A percentile compares a stretch with the other conserved stretches of the same genome.
Evolutionary conservation across 2,329 filamentous ascomycete genomes (phyloP).

Genomic region (Fusarium acutatum): DNA sequence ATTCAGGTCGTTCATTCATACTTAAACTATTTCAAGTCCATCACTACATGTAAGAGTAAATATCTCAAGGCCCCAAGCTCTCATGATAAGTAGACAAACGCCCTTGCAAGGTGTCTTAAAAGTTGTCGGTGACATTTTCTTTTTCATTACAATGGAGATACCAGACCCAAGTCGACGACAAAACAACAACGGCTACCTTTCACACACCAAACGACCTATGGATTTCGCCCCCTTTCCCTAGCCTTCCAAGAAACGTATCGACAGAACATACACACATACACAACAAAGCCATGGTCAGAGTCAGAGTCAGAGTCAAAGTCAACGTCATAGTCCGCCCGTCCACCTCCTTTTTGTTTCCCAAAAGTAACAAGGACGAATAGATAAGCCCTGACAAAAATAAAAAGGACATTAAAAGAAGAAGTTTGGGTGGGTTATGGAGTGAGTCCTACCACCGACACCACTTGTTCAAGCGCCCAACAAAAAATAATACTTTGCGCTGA

Average conservation of each 20-base stretch:
- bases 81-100: conserved; percentile 11
- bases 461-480: conserved; percentile 18
- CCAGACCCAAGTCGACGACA: conserved; percentile 32
- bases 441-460: conserved; percentile 19
- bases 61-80: neutral
- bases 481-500: neutral
- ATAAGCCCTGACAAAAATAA: conserved; percentile 40
- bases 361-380: conserved; percentile 37
- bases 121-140: conserved; percentile 31
- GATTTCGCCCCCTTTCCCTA: conserved; percentile 9
- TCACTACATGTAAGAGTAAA: neutral
- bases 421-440: conserved; percentile 9
- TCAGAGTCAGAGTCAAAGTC: neutral
- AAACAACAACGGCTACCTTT: conserved; percentile 40
- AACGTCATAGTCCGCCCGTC: conserved; percentile 18
- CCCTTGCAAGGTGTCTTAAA: conserved; percentile 14
- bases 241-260: conserved; percentile 24
- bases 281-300: conserved; percentile 16
- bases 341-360: conserved; percentile 38
- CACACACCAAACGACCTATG: conserved; percentile 34
- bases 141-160: conserved; percentile 42
- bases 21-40: neutral
- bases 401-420: conserved; percentile 38
- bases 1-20: neutral
- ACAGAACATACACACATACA: conserved; percentile 25